Percentiles rank a stretch among this genome's conserved stretches.
These are phyloP conservation scores for Stephania cephalantha DNA, from an alignment of 164 flowering plant species.

Conservation along the genomic window DNA sequence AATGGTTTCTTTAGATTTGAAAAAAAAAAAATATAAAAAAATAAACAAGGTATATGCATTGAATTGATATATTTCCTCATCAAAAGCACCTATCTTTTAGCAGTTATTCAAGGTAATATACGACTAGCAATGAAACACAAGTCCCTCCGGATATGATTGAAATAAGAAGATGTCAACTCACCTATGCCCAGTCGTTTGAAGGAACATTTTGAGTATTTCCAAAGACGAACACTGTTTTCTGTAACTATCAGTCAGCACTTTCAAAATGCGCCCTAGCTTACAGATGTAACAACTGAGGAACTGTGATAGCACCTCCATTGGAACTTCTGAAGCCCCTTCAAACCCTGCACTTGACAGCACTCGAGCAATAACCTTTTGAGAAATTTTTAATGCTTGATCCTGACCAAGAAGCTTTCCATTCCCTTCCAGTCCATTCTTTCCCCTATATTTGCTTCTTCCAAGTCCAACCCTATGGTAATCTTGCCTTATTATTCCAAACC, in stretches of 20 bases:
- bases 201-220: conserved; percentile 88
- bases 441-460: conserved; percentile 47
- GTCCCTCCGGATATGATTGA: background rate
- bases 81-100: background rate
- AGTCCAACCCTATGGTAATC: conserved; percentile 59
- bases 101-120: background rate
- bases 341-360: conserved; percentile 55
- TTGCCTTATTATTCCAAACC: conserved; percentile 80
- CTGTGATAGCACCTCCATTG: conserved; percentile 69
- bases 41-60: no score
- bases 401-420: conserved; percentile 42
- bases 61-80: no score
- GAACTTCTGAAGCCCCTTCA: conserved; percentile 67
- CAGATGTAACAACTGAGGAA: conserved; percentile 62
- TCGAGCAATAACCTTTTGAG: conserved; percentile 62
- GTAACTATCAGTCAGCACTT: conserved; percentile 82
- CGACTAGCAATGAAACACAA: background rate
- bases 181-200: conserved; percentile 64
- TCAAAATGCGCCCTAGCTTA: conserved; percentile 72
- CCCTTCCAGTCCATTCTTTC: conserved; percentile 44
- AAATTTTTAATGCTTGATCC: conserved; percentile 70
- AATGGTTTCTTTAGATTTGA: background rate
- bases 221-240: conserved; percentile 84
- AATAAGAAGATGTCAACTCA: conserved; percentile 24
- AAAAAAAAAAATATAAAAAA: no score